Percentiles rank a stretch among this genome's conserved stretches.
Evolutionary conservation across 169 alveolate genomes (phyloP).

Genomic region (Cryptosporidium baileyi): DNA sequence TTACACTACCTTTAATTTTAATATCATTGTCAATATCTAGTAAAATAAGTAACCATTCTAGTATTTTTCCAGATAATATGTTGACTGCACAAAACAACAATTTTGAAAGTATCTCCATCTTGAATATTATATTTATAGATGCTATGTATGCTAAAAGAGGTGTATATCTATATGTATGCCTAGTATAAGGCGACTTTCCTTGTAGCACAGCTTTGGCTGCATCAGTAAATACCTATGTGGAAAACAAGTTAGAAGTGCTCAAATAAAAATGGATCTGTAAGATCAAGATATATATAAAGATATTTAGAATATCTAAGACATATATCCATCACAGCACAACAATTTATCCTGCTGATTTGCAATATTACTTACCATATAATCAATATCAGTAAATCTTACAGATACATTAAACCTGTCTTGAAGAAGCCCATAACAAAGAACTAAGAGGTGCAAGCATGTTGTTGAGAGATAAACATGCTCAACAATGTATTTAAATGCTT

Average conservation of each 20-base stretch:
- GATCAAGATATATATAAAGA: no score
- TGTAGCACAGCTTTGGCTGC: conserved; percentile 91
- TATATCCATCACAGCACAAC: neutral
- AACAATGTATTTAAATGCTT: conserved; percentile 53
- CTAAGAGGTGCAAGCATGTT: conserved; percentile 48
- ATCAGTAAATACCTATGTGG: conserved; percentile 90
- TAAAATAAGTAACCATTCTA: conserved; percentile 71
- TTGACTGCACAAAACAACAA: conserved; percentile 85
- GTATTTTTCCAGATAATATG: conserved; percentile 84
- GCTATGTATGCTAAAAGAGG: conserved; percentile 89
- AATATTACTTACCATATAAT: conserved; percentile 81
- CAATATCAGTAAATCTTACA: conserved; percentile 96
- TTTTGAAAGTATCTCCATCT: conserved; percentile 80
- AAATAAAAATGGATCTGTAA: neutral
- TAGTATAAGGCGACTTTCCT: conserved; percentile 93
- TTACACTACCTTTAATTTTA: conserved; percentile 29
- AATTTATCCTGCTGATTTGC: neutral
- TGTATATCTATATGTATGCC: conserved; percentile 97
- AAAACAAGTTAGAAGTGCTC: neutral
- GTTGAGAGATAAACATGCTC: conserved; percentile 55
- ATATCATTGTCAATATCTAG: conserved; percentile 64
- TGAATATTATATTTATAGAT: conserved; percentile 76
- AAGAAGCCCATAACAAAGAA: conserved; percentile 74
- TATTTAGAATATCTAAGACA: no score
- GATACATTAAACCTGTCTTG: conserved; percentile 71